Evolutionary conservation across 176 grass and related monocot species (phyloP).

Genomic region (Metroxylon sagu): DNA sequence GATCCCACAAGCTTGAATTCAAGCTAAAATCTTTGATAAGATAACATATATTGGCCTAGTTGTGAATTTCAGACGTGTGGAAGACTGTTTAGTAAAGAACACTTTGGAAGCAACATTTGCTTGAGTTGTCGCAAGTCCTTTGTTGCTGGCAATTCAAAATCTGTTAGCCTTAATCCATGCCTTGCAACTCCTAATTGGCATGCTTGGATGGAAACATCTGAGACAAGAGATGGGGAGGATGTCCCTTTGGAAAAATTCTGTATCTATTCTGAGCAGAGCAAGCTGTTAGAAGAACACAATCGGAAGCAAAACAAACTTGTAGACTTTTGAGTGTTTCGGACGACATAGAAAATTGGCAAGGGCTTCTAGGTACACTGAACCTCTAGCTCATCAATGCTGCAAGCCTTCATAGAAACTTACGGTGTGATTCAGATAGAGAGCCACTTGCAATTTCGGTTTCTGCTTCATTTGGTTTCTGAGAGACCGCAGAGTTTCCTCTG

Average conservation of each 20-base stretch:
- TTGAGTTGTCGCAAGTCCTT: constrained; percentile 70
- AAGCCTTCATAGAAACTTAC: constrained; percentile 50
- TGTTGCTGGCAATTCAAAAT: constrained; percentile 30
- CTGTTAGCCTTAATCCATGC: constrained; percentile 35
- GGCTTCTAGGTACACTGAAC: constrained; percentile 55
- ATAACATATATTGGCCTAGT: constrained; percentile 74
- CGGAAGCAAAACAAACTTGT: constrained; percentile 64
- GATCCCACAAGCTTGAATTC: constrained; percentile 58
- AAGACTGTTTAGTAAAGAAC: constrained; percentile 69
- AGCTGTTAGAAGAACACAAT: constrained; percentile 87
- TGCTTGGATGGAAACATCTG: constrained; percentile 33
- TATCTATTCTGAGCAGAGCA: constrained; percentile 60
- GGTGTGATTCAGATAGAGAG: constrained; percentile 15
- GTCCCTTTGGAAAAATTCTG: constrained; percentile 50
- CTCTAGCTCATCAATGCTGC: constrained; percentile 69
- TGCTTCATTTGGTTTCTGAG: no score
- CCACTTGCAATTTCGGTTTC: no score
- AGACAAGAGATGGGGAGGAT: constrained; percentile 38
- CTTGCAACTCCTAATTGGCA: constrained; percentile 31
- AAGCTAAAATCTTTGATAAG: constrained; percentile 92
- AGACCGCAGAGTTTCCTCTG: no score
- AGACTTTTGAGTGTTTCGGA: constrained; percentile 64
- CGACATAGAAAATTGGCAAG: constrained; percentile 75
- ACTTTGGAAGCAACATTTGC: constrained; percentile 44
- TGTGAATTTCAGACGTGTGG: constrained; percentile 85